These are phyloP conservation scores for Phyllosticta capitalensis DNA, from an alignment of 2,329 filamentous ascomycete species.

Conservation along the genomic window DNA sequence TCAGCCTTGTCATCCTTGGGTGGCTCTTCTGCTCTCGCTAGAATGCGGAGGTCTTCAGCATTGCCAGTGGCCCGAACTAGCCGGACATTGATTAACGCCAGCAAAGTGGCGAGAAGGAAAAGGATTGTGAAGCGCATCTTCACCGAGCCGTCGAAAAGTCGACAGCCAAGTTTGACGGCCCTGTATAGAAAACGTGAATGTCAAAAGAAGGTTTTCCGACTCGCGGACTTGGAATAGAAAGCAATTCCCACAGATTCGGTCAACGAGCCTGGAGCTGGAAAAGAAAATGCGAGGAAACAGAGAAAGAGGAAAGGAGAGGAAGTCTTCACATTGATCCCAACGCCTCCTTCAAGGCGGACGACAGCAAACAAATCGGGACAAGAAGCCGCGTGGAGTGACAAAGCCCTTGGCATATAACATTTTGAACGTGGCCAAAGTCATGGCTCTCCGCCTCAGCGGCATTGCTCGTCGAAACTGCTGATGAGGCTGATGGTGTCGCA, in stretches of 20 bases:
- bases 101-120: constrained; percentile 6
- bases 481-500: constrained; percentile 33
- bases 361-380: neutral
- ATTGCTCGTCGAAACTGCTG: constrained; percentile 26
- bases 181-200: neutral
- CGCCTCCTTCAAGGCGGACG: neutral
- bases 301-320: constrained; percentile 31
- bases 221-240: constrained; percentile 25
- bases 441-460: constrained; percentile 16
- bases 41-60: neutral
- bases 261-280: constrained; percentile 26
- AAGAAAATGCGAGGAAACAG: constrained; percentile 18
- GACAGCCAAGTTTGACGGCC: neutral
- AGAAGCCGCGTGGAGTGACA: constrained; percentile 5
- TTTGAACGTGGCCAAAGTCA: neutral
- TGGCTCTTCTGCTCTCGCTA: neutral
- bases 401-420: constrained; percentile 25
- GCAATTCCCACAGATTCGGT: constrained; percentile 26
- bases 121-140: constrained; percentile 29
- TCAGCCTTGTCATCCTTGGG: constrained; percentile 16
- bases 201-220: constrained; percentile 28
- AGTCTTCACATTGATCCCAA: constrained; percentile 3
- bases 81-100: constrained; percentile 5
- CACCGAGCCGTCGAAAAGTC: constrained; percentile 1
- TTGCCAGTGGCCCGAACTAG: constrained; percentile 22